A percentile compares a stretch with the other conserved stretches of the same genome.
phyloP scores from a whole-genome alignment of 495 filamentous ascomycete genomes.

The Lepidopterella palustris region DNA sequence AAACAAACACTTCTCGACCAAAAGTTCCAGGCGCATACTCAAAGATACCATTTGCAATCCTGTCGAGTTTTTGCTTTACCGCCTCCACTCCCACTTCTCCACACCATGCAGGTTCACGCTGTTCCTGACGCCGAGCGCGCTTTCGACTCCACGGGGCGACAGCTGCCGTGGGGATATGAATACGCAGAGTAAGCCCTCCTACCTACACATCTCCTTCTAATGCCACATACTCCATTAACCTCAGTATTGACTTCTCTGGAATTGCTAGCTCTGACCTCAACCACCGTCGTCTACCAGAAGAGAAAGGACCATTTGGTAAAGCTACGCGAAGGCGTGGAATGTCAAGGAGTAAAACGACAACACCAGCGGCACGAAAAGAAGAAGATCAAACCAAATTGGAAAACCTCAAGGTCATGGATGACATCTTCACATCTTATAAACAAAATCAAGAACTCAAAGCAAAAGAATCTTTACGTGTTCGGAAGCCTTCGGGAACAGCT shows the following conservation, averaged over 20 bases:
- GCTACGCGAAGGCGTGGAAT: constrained; percentile 43
- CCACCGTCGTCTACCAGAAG: constrained; percentile 49
- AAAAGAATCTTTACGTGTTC: constrained; percentile 11
- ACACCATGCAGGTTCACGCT: constrained; percentile 55
- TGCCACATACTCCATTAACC: too few species aligned
- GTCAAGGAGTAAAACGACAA: constrained; percentile 53
- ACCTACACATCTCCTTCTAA: background rate
- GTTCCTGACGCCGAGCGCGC: constrained; percentile 61
- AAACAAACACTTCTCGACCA: background rate
- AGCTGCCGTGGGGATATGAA: constrained; percentile 56
- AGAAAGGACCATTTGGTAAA: constrained; percentile 58
- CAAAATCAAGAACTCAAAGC: constrained; percentile 8
- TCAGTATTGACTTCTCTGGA: constrained; percentile 38
- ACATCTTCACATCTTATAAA: constrained; percentile 24
- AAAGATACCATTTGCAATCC: background rate
- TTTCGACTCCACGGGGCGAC: constrained; percentile 52
- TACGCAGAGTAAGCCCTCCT: constrained; percentile 54
- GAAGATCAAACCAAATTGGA: constrained; percentile 52
- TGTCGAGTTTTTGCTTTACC: background rate
- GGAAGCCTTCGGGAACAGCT: constrained; percentile 27
- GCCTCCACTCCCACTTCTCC: too few species aligned
- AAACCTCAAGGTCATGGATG: constrained; percentile 27
- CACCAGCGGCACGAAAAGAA: constrained; percentile 45
- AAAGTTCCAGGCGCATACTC: background rate
- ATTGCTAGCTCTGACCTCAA: constrained; percentile 36